Evolutionary conservation across 2,329 filamentous ascomycete genomes (phyloP), one percentile per base, ranked within the genome.

Genomic region (Aspergillus neotritici): DNA sequence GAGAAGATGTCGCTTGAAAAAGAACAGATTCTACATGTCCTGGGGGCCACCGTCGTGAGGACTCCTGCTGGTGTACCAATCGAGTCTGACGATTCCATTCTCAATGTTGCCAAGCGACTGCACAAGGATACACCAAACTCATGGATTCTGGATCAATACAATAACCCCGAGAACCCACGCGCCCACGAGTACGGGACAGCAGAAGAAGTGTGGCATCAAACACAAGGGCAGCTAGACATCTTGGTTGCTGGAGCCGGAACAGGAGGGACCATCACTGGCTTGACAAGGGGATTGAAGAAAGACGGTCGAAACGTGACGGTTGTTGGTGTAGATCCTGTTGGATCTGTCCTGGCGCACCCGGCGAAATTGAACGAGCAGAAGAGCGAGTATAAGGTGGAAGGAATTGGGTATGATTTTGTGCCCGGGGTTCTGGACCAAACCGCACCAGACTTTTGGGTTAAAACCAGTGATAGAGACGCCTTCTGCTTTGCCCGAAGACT

Each of bases 1-100:
- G 89, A 95, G 72, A 95, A 95, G 77, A 95, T 95, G 89, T 93
- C 86, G 1, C 83, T 86, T 39, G 89, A 95, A 69, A 95, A 95
- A 71, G 89, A 95, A 38, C 85, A 87, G 2, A 88, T 95, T 32
- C 77, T 95, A 49, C 84, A 86, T 55, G 88, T 89, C 17, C 79
- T 95, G 32, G 87, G 87, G 46, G 88, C 89, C 40, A 93, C 88
- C 64, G 94, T 95, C 68, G 93, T 95, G 64, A 82, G 89, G 33
- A 95, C 89, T 2, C 89, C 89, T 8, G 94, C 87, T 13, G 86
- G 90, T 65, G 89, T 89, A 29, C 87, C 89, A 31, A 94, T 80
- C 76, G 89, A 95, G 66, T 80, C 79, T 36, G 89, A 89, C 44
- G 88, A 95, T 70, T 89, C 84, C 46, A 89, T 95, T 67, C 94